phyloP scores from a whole-genome alignment of 208 protist species.

The Leishmania gerbilli region DNA sequence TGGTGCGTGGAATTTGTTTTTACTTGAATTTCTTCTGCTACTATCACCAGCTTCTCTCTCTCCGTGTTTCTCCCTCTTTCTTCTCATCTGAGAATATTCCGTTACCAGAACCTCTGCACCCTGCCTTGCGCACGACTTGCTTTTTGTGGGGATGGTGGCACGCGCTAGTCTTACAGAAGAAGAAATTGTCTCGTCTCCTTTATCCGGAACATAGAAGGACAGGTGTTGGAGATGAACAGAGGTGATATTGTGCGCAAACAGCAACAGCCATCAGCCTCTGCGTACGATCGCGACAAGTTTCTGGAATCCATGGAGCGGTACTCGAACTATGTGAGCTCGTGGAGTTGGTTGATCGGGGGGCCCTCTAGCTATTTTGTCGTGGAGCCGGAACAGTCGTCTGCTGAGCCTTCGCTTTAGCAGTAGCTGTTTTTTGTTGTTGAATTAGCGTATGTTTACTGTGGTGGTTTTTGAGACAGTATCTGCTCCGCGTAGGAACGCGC shows the following conservation, averaged over 20 bases:
- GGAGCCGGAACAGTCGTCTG: slow-evolving; percentile 5
- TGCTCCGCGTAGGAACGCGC: neutral
- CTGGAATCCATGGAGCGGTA: slow-evolving; percentile 22
- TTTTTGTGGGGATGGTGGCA: neutral
- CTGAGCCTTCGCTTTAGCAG: slow-evolving; percentile 1
- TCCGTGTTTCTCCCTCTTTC: neutral
- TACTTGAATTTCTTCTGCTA: neutral
- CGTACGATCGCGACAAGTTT: slow-evolving; percentile 18
- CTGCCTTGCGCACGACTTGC: neutral
- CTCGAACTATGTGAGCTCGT: slow-evolving; percentile 11
- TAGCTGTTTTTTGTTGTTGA: neutral
- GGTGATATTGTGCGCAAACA: neutral
- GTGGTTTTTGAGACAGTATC: neutral
- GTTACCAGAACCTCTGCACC: neutral
- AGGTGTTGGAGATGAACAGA: slow-evolving; percentile 10
- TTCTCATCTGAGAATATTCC: neutral
- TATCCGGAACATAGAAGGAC: neutral
- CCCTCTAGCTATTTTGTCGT: slow-evolving; percentile 28
- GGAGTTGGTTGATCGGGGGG: slow-evolving; percentile 22
- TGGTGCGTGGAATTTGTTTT: neutral
- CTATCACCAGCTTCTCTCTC: neutral
- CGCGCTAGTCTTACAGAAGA: neutral
- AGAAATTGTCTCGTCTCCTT: neutral
- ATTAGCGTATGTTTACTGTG: no score
- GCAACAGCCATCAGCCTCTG: neutral